These are phyloP conservation scores for Colletotrichum euphorbiae DNA, from an alignment of 2,329 filamentous ascomycete genomes.

Conservation along the genomic window DNA sequence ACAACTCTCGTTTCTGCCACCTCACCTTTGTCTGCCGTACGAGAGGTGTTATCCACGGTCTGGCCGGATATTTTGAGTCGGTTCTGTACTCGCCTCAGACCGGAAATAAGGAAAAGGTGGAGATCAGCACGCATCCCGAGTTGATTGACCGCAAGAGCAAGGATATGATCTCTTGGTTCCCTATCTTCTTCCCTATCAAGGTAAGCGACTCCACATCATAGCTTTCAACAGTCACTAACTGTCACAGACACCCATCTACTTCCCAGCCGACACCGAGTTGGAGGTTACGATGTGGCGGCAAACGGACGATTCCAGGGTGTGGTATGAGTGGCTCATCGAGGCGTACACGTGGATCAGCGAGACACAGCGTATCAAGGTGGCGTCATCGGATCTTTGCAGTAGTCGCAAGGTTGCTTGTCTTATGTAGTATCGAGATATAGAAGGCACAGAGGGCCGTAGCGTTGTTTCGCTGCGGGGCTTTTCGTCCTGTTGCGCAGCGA, in stretches of 20 bases:
- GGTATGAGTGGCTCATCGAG: constrained; percentile 99
- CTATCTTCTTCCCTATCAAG: constrained; percentile 97
- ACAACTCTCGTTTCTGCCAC: constrained; percentile 86
- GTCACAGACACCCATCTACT: constrained; percentile 81
- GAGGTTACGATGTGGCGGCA: constrained; percentile 96
- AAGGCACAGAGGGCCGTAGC: constrained; percentile 26
- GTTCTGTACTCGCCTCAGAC: constrained; percentile 79
- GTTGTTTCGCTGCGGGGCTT: constrained; percentile 20
- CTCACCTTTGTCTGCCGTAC: constrained; percentile 82
- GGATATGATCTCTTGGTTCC: constrained; percentile 99
- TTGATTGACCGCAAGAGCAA: constrained; percentile 93
- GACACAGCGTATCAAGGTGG: constrained; percentile 73
- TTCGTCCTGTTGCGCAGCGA: constrained; percentile 21
- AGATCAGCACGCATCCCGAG: constrained; percentile 92
- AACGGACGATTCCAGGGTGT: constrained; percentile 94
- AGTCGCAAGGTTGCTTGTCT: constrained; percentile 77
- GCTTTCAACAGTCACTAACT: neutral
- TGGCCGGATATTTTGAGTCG: constrained; percentile 96
- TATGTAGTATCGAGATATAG: constrained; percentile 62
- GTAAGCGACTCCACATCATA: constrained; percentile 59
- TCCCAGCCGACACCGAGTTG: constrained; percentile 86
- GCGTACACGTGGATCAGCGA: constrained; percentile 76
- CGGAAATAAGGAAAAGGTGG: constrained; percentile 68
- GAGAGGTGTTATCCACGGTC: constrained; percentile 86
- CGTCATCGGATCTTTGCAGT: constrained; percentile 74